A percentile compares a stretch with the other conserved stretches of the same genome.
These are phyloP conservation scores for Colletotrichum sp. DNA, from an alignment of 2,329 filamentous ascomycete genomes.

Conservation along the genomic window DNA sequence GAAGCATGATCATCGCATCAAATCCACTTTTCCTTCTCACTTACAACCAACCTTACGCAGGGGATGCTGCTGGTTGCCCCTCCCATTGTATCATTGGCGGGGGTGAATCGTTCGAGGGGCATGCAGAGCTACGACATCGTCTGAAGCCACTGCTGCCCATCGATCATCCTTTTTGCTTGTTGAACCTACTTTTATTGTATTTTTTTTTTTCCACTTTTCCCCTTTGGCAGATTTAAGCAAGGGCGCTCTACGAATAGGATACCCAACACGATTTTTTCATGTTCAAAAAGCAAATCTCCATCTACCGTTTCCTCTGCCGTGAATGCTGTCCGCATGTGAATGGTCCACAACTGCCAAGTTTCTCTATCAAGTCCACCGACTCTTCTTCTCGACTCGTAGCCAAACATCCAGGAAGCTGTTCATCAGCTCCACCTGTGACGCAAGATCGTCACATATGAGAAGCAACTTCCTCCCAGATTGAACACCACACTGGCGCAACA, in stretches of 20 bases:
- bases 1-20: not conserved
- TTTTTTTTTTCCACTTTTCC: not conserved
- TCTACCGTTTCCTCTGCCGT: not conserved
- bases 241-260: slow-evolving; percentile 1
- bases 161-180: not conserved
- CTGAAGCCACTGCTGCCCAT: not conserved
- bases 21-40: not conserved
- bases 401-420: not conserved
- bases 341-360: not conserved
- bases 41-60: not conserved
- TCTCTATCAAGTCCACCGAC: not conserved
- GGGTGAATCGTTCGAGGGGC: not conserved
- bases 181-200: not conserved
- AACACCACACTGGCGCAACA: not conserved
- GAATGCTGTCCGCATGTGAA: not conserved
- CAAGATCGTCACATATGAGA: not conserved
- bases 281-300: not conserved
- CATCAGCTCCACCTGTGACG: slow-evolving; percentile 1
- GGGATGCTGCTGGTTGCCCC: not conserved
- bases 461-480: not conserved
- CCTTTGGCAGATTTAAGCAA: not conserved
- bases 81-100: not conserved
- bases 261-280: not conserved
- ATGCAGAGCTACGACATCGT: not conserved
- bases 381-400: slow-evolving; percentile 2